These are phyloP conservation scores for Phytopythium oedochilum DNA, from an alignment of 352 stramenopile genomes.

Conservation along the genomic window DNA sequence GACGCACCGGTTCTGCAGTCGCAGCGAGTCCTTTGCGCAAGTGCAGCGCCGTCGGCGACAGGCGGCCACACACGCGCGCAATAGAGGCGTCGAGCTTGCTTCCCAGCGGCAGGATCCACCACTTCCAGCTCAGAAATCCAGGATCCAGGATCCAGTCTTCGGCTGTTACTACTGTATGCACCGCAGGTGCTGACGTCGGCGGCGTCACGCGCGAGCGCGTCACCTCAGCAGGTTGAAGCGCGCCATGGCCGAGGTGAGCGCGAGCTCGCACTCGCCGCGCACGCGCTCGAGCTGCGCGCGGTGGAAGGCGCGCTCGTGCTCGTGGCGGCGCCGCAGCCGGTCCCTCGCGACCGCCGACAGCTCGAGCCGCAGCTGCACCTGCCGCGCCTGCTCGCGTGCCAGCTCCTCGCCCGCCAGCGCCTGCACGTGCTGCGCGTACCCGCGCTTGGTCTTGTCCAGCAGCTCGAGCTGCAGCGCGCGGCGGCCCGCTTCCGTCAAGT, in stretches of 20 bases:
- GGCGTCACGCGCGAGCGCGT: too few species aligned
- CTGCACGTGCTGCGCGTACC: conserved; percentile 52
- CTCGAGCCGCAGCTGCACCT: conserved; percentile 50
- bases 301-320: conserved; percentile 46
- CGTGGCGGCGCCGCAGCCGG: conserved; percentile 46
- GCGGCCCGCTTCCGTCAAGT: conserved; percentile 27
- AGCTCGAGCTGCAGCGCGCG: conserved; percentile 43
- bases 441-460: conserved; percentile 58
- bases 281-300: conserved; percentile 59
- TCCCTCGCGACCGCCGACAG: conserved; percentile 29
- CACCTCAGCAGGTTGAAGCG: conserved; percentile 73
- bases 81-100: too few species aligned
- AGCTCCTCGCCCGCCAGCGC: conserved; percentile 53
- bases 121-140: too few species aligned
- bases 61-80: too few species aligned
- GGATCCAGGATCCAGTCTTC: too few species aligned
- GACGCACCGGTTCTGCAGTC: too few species aligned
- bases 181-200: too few species aligned
- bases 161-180: too few species aligned
- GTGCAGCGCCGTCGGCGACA: too few species aligned
- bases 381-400: conserved; percentile 52
- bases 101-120: too few species aligned
- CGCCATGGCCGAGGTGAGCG: conserved; percentile 50
- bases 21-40: too few species aligned
- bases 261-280: conserved; percentile 58